Conservation (phyloP, 2,329 filamentous ascomycete species). For the Aspergillus pseudotamarii region DNA sequence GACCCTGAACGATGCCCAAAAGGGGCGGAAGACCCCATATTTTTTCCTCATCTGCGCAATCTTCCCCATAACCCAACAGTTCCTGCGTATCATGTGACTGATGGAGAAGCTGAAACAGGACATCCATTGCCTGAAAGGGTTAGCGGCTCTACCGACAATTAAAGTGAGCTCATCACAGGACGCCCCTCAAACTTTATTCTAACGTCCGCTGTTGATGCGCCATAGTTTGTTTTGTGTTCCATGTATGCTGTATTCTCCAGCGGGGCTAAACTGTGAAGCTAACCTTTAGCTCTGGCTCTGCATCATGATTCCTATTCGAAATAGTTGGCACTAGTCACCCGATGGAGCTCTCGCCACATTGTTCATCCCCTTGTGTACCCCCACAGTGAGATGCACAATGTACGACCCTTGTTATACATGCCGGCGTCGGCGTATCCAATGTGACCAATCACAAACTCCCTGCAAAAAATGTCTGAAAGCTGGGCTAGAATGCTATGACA, state of each 20-base stretch:
- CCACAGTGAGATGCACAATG: slow-evolving; percentile 12
- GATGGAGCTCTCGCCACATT: neutral
- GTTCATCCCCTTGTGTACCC: no score
- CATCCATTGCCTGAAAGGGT: neutral
- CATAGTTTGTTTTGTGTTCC: neutral
- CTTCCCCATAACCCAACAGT: neutral
- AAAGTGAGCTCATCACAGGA: neutral
- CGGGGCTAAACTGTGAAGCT: neutral
- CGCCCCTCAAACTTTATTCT: neutral
- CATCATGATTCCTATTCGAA: neutral
- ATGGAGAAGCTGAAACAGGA: neutral
- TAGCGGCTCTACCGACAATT: neutral
- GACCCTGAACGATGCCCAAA: neutral
- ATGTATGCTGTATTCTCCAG: neutral
- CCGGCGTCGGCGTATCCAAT: slow-evolving; percentile 39
- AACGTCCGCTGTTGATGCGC: neutral
- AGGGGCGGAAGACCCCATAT: neutral
- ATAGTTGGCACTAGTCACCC: neutral
- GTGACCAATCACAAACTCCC: slow-evolving; percentile 32
- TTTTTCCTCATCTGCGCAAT: neutral
- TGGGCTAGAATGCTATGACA: slow-evolving; percentile 36
- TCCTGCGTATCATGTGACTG: neutral
- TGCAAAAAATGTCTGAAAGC: slow-evolving; percentile 38
- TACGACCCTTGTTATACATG: slow-evolving; percentile 37
- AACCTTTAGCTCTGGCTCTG: neutral